These are phyloP conservation scores for Zygnema circumcarinatum DNA, from an alignment of 139 green algal species.

Conservation along the genomic window DNA sequence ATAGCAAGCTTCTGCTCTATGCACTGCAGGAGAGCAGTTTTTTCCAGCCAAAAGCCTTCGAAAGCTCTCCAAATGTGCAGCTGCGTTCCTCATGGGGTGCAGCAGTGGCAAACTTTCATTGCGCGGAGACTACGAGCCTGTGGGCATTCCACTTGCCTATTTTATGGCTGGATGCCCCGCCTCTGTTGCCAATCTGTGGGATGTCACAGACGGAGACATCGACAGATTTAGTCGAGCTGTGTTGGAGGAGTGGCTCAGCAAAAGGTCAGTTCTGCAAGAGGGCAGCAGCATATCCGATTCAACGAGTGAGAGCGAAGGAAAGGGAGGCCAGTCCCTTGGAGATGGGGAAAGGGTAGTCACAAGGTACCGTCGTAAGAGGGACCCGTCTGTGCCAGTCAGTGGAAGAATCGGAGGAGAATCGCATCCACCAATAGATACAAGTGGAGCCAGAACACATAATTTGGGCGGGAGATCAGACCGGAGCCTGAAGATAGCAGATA, in stretches of 20 bases:
- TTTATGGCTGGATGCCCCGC: constrained; percentile 79
- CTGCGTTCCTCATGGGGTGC: constrained; percentile 89
- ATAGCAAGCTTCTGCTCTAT: too few relatives aligned
- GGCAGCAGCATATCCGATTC: constrained; percentile 16
- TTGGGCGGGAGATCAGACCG: background rate
- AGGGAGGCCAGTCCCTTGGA: background rate
- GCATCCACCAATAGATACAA: background rate
- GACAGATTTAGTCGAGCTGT: constrained; percentile 81
- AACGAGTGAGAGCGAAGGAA: constrained; percentile 14
- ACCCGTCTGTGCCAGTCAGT: background rate
- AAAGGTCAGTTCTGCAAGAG: background rate
- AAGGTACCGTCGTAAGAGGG: background rate
- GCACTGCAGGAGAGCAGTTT: constrained; percentile 59
- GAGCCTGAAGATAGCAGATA: constrained; percentile 28
- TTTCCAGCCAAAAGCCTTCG: constrained; percentile 62
- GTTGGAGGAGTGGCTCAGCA: constrained; percentile 73
- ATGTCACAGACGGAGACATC: constrained; percentile 96
- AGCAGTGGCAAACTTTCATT: constrained; percentile 78
- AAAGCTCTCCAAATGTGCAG: constrained; percentile 70
- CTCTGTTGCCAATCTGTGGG: constrained; percentile 90
- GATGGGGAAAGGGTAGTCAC: background rate
- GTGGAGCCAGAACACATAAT: background rate
- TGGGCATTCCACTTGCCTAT: constrained; percentile 78
- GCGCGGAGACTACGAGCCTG: constrained; percentile 70
- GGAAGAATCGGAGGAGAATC: background rate